phyloP scores from a whole-genome alignment of 2,329 filamentous ascomycete species.

The Leptoxyphium fumago region DNA sequence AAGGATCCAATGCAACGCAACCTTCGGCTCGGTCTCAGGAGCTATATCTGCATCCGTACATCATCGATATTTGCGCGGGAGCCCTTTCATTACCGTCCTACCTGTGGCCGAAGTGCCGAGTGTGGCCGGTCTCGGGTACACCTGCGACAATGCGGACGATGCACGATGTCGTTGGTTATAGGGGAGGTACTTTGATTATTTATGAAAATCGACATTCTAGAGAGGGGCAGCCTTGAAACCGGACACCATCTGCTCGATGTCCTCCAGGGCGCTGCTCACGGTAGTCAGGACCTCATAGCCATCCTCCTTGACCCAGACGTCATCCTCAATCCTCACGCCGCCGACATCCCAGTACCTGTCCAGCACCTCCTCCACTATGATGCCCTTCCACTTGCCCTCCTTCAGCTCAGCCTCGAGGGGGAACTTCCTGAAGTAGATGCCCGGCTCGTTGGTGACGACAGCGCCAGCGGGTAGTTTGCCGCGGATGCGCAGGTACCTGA shows the following conservation, averaged over 20 bases:
- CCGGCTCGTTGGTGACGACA: constrained; percentile 90
- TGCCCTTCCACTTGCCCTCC: constrained; percentile 43
- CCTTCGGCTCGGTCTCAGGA: too few species aligned
- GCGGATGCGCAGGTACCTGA: constrained; percentile 71
- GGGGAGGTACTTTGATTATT: too few species aligned
- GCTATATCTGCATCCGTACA: too few species aligned
- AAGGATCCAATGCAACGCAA: too few species aligned
- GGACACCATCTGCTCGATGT: constrained; percentile 7
- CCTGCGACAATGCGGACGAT: too few species aligned
- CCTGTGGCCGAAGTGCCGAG: too few species aligned
- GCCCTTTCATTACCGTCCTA: too few species aligned
- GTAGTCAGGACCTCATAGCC: constrained; percentile 76
- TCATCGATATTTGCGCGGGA: too few species aligned
- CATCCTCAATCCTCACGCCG: constrained; percentile 82
- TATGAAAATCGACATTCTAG: too few species aligned
- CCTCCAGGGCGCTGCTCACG: constrained; percentile 46
- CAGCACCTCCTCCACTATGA: constrained; percentile 50
- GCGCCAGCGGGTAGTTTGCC: constrained; percentile 36
- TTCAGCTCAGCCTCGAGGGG: constrained; percentile 59
- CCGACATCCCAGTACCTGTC: constrained; percentile 63
- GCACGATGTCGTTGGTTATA: too few species aligned
- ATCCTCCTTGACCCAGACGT: constrained; percentile 62
- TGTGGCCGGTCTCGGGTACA: too few species aligned
- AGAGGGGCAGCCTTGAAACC: not conserved
- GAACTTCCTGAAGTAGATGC: constrained; percentile 62